Evolutionary conservation across 148 eudicot genomes (phyloP).

Genomic region (Chenopodium berlandieri): DNA sequence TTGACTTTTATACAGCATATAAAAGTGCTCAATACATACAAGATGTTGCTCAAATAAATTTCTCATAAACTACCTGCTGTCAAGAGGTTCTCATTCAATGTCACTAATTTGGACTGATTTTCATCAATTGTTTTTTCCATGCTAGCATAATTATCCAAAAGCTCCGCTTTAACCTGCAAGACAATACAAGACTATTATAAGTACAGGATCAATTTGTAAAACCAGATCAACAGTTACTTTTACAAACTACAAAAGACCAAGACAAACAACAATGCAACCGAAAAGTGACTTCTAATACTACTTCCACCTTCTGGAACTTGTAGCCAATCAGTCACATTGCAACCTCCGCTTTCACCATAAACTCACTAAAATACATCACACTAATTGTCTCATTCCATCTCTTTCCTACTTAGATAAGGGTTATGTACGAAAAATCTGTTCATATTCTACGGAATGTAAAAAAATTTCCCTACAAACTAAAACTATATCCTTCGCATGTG

Average conservation of each 20-base stretch:
- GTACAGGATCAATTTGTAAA: background rate
- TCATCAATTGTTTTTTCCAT: constrained; percentile 76
- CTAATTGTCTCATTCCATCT: background rate
- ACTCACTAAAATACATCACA: too few species aligned
- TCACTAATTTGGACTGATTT: constrained; percentile 62
- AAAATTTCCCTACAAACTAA: background rate
- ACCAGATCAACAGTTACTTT: background rate
- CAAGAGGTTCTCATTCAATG: constrained; percentile 46
- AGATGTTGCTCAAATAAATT: background rate
- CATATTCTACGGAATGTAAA: too few species aligned
- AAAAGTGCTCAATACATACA: background rate
- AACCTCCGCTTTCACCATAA: background rate
- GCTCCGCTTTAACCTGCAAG: constrained; percentile 81
- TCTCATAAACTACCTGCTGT: constrained; percentile 54
- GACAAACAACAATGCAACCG: background rate
- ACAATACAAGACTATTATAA: constrained; percentile 8
- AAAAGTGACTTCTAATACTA: background rate
- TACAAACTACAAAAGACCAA: background rate
- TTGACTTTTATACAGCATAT: background rate
- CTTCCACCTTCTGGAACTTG: background rate
- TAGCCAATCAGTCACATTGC: background rate
- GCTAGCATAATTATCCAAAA: constrained; percentile 72
- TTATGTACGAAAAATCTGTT: too few species aligned
- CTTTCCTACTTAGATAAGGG: background rate
- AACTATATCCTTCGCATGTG: background rate